phyloP scores from a whole-genome alignment of 306 rosid genomes.

The Casuarina cunninghamiana region DNA sequence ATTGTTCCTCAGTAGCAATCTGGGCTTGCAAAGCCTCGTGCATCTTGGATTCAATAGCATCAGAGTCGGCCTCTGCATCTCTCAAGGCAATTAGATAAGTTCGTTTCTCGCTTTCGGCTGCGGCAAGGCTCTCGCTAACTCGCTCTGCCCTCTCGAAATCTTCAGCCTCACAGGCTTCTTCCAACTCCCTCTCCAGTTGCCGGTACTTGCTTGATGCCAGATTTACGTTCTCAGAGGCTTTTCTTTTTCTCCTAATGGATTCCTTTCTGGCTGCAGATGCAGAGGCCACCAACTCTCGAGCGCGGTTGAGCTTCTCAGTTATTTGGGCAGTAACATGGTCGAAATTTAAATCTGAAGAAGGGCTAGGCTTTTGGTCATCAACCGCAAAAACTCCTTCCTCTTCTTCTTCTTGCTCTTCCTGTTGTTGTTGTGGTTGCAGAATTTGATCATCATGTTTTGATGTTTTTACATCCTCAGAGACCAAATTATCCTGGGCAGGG shows the following conservation, averaged over 20 bases:
- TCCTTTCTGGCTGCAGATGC: constrained; percentile 60
- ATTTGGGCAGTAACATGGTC: constrained; percentile 42
- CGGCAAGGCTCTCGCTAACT: constrained; percentile 62
- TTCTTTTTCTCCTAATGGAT: constrained; percentile 55
- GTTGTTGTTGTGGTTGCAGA: not conserved
- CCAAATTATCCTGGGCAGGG: not conserved
- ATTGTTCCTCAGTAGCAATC: constrained; percentile 64
- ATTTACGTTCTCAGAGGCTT: constrained; percentile 41
- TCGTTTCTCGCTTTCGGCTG: constrained; percentile 56
- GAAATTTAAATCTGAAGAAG: constrained; percentile 39
- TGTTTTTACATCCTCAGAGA: not conserved
- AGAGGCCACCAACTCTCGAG: constrained; percentile 47
- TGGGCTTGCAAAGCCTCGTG: constrained; percentile 52
- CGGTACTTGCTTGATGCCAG: constrained; percentile 38
- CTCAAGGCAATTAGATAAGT: constrained; percentile 39
- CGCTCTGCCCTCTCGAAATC: constrained; percentile 74
- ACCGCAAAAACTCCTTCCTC: not conserved
- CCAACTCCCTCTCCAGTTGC: constrained; percentile 65
- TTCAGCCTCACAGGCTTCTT: constrained; percentile 80
- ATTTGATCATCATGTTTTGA: not conserved
- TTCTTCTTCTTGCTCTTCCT: not conserved
- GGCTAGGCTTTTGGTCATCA: constrained; percentile 7
- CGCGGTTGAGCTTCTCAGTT: constrained; percentile 47
- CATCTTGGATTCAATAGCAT: constrained; percentile 58
- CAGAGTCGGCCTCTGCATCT: constrained; percentile 52